Base-by-base conservation (phyloP, 1,284 basidiomycete genomes). In the Ceratobasidium theobromae region DNA sequence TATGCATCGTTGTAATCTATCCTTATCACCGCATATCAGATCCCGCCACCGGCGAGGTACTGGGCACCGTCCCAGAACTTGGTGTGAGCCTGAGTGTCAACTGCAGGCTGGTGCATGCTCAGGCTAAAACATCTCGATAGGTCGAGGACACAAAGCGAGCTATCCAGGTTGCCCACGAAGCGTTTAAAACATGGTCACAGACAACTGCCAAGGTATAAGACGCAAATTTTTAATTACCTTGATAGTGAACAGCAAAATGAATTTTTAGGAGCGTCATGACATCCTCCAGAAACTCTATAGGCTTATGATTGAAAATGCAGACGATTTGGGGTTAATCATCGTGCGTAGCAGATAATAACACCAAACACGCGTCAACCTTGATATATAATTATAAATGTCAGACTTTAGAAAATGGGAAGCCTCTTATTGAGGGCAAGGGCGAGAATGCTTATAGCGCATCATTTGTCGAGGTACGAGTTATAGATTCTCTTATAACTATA, bases 371-470 rank as follows among this genome's bases (percentile, higher is more conserved):
- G 12, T 72, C 69, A 72, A 72, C 74, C 73, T 67, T 16, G 23
- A 52, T 41, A 65, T 67, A 72, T 70, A 41, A 38, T 35, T 55
- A 35, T 70, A 41, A 70, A 71, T 69, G 72, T 65, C 70, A 93
- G 89, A 93, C 92, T 4, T 79, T 92, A 69, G 95, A 98, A 78
- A 98, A 98, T 72, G 95, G 95, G 40, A 98, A 98, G 79, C 82
- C 92, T 2, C 79, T 95, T 57, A 77, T 80, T 0, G 93, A 97
- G 71, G 91, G 85, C 23, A 89, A 89, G 81, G 85, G 87, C 58
- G 93, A 96, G 78, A 86, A 86, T 69, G 72, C 77, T 0, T 95
- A 96, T 72, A 89, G 89, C 69, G 85, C 91, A 8, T 91, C 90
- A 11, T 96, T 93, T 76, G 71, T 95, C 54, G 89, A 91, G 82